These are phyloP conservation scores for Wickerhamomyces canadensis DNA, from an alignment of 805 yeast species.

Conservation along the genomic window DNA sequence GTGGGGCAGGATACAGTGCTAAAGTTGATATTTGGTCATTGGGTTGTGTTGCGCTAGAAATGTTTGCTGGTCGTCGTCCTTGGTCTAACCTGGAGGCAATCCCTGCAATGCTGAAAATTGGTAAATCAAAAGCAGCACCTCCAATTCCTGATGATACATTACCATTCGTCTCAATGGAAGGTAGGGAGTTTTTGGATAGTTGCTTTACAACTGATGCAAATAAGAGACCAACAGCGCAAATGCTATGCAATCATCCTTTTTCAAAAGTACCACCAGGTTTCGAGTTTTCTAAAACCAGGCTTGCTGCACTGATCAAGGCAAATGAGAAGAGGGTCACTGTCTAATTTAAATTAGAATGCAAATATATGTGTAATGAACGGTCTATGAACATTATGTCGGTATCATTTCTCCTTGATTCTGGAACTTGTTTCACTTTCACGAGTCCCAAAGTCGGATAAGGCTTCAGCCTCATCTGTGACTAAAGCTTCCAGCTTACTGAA, in stretches of 20 bases:
- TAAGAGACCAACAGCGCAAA: conserved; percentile 81
- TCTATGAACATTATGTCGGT: no score
- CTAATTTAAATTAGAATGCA: neutral
- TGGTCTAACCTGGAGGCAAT: conserved; percentile 96
- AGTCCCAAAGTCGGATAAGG: conserved; percentile 2
- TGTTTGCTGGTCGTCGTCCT: conserved; percentile 96
- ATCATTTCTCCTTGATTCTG: no score
- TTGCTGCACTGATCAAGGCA: conserved; percentile 47
- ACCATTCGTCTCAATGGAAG: conserved; percentile 55
- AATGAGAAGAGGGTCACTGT: conserved; percentile 29
- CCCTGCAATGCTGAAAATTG: conserved; percentile 87
- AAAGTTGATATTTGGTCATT: conserved; percentile 97
- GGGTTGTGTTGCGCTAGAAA: conserved; percentile 95
- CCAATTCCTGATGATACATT: conserved; percentile 91
- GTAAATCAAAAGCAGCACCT: conserved; percentile 84
- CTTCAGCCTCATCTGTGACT: conserved; percentile 3
- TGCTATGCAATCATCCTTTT: conserved; percentile 51
- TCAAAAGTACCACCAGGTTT: conserved; percentile 37
- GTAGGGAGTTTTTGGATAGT: conserved; percentile 62
- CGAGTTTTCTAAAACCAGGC: conserved; percentile 46
- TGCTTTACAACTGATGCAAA: conserved; percentile 80
- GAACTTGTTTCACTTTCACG: no score
- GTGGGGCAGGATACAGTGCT: conserved; percentile 92
- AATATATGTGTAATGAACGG: neutral
- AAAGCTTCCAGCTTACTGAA: conserved; percentile 21